phyloP scores from a whole-genome alignment of 2,329 filamentous ascomycete genomes.

The Alternaria novae-zelandiae region DNA sequence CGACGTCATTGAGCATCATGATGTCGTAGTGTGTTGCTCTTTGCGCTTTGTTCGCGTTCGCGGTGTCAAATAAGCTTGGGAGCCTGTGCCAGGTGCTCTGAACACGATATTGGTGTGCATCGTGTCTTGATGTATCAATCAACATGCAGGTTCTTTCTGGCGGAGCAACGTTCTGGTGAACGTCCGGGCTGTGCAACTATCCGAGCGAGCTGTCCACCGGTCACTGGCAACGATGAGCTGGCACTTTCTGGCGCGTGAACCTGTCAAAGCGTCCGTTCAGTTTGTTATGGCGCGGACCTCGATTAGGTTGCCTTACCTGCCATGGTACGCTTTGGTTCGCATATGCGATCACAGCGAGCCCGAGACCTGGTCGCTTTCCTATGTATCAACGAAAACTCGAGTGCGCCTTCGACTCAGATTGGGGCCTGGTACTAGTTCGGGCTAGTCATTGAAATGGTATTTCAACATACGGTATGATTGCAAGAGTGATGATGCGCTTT shows the following conservation, averaged over 20 bases:
- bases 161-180: too few species aligned
- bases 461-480: background rate
- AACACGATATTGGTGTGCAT: background rate
- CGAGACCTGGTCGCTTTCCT: too few species aligned
- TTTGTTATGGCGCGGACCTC: background rate
- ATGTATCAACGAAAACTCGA: too few species aligned
- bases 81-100: background rate
- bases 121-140: background rate
- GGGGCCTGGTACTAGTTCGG: too few species aligned
- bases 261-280: background rate
- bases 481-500: background rate
- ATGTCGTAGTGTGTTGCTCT: background rate
- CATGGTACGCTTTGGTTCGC: too few species aligned
- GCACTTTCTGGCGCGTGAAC: background rate
- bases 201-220: background rate
- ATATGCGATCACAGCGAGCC: too few species aligned
- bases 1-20: too few species aligned
- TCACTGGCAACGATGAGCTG: background rate
- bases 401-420: too few species aligned
- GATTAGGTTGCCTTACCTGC: background rate
- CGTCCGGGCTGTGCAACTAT: background rate
- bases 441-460: too few species aligned
- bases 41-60: background rate
- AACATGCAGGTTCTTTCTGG: too few species aligned
- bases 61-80: background rate